Evolutionary conservation across 208 protist genomes (phyloP).

Genomic region (Trypanosoma cruzi): DNA sequence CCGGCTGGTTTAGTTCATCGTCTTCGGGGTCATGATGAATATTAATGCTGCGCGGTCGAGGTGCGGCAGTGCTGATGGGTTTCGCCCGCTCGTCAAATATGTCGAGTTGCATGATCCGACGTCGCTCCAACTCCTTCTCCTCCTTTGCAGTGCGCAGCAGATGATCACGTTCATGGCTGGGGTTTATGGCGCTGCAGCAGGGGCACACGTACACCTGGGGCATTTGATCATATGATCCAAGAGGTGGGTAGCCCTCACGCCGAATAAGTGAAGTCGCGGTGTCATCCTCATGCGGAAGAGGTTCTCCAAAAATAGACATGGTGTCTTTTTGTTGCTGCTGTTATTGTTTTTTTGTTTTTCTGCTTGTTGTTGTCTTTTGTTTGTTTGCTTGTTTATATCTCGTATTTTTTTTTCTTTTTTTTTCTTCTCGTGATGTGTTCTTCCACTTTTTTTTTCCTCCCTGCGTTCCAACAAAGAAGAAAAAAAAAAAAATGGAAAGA

Average conservation of each 20-base stretch:
- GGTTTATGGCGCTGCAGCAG: slow-evolving; percentile 80
- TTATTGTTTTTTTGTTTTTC: slow-evolving; percentile 20
- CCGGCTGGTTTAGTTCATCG: slow-evolving; percentile 36
- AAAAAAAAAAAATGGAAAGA: too few relatives aligned
- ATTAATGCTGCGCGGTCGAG: slow-evolving; percentile 43
- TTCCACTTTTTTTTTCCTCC: slow-evolving; percentile 1
- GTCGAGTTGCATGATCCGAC: slow-evolving; percentile 81
- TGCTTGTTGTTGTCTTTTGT: slow-evolving; percentile 18
- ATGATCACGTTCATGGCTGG: slow-evolving; percentile 59
- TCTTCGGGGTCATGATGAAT: slow-evolving; percentile 42
- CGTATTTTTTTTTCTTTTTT: slow-evolving; percentile 10
- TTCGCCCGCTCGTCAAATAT: slow-evolving; percentile 89
- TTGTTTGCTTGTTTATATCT: not conserved
- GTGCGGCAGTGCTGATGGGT: slow-evolving; percentile 39
- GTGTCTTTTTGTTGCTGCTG: slow-evolving; percentile 2
- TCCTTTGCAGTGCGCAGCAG: slow-evolving; percentile 53
- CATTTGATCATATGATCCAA: slow-evolving; percentile 82
- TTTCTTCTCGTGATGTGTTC: not conserved
- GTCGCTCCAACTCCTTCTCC: slow-evolving; percentile 71
- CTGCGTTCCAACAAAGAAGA: too few relatives aligned
- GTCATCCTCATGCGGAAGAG: slow-evolving; percentile 88
- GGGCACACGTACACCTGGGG: slow-evolving; percentile 81
- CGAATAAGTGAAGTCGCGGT: slow-evolving; percentile 88
- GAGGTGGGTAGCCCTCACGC: slow-evolving; percentile 76
- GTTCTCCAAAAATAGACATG: slow-evolving; percentile 88